A percentile compares a stretch with the other conserved stretches of the same genome.
Conservation (phyloP, 1,139 yeast genomes). For the Kurtzmaniella quercitrusa region DNA sequence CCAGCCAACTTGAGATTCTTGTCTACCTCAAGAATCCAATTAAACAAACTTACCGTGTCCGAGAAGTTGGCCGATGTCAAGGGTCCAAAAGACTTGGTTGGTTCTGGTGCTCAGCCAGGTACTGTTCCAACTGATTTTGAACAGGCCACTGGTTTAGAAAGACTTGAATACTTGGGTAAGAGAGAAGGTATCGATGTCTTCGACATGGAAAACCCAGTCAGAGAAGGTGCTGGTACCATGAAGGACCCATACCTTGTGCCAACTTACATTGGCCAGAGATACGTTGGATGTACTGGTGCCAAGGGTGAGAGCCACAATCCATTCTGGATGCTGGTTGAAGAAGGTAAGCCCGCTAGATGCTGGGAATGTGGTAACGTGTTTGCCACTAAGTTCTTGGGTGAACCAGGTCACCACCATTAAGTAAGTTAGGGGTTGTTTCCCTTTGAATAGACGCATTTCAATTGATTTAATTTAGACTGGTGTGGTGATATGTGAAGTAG, state of each 20-base stretch:
- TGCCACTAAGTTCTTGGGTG: conserved; percentile 86
- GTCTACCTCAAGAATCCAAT: conserved; percentile 30
- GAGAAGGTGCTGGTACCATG: conserved; percentile 87
- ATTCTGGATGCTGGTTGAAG: conserved; percentile 91
- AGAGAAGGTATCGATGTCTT: conserved; percentile 94
- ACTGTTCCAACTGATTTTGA: conserved; percentile 89
- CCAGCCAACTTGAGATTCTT: conserved; percentile 33
- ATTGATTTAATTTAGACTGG: not conserved
- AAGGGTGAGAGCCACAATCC: conserved; percentile 81
- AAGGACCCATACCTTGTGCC: conserved; percentile 84
- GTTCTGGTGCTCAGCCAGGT: conserved; percentile 83
- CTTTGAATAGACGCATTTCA: not conserved
- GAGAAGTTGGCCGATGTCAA: conserved; percentile 68
- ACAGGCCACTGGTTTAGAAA: conserved; percentile 97
- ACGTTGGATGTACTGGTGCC: conserved; percentile 96
- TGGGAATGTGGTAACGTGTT: conserved; percentile 99
- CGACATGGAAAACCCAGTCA: conserved; percentile 84
- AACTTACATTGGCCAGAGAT: conserved; percentile 89
- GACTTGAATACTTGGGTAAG: conserved; percentile 92
- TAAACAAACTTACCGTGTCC: conserved; percentile 50
- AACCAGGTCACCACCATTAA: conserved; percentile 55
- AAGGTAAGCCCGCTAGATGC: conserved; percentile 85
- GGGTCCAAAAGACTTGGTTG: conserved; percentile 72
- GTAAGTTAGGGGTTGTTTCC: conserved; percentile 10
- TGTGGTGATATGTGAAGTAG: too few relatives aligned